Percentiles rank a stretch among this genome's conserved stretches.
Evolutionary conservation across 345 rosid genomes (phyloP).

Genomic region (Carallia brachiata): DNA sequence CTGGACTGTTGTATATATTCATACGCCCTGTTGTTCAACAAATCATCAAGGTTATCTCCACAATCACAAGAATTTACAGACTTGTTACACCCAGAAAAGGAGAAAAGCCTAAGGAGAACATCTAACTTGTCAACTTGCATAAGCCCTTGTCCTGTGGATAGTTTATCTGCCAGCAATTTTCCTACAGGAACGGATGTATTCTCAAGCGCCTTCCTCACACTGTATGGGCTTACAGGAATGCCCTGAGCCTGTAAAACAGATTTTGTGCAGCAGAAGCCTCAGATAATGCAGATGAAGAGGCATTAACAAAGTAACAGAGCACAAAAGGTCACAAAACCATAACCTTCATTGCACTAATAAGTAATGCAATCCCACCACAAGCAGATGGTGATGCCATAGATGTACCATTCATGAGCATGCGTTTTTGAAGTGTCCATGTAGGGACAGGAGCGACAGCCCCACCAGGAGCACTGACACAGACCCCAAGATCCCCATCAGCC

Average conservation of each 20-base stretch:
- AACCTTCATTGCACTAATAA: conserved; percentile 97
- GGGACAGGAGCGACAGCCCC: conserved; percentile 99
- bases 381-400: conserved; percentile 99
- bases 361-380: conserved; percentile 93
- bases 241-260: conserved; percentile 62
- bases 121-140: conserved; percentile 93
- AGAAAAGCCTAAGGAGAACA: conserved; percentile 19
- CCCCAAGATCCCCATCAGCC: conserved; percentile 96
- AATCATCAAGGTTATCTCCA: conserved; percentile 21
- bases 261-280: conserved; percentile 20
- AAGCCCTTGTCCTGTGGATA: conserved; percentile 92
- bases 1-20: conserved; percentile 61
- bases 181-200: conserved; percentile 78
- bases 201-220: conserved; percentile 85
- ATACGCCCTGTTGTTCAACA: conserved; percentile 60
- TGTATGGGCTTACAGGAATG: conserved; percentile 80
- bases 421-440: conserved; percentile 96
- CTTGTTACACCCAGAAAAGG: neutral
- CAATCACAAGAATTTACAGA: conserved; percentile 18
- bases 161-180: conserved; percentile 70
- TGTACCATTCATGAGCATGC: conserved; percentile 99
- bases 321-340: conserved; percentile 9
- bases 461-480: conserved; percentile 96
- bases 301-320: conserved; percentile 7
- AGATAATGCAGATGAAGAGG: conserved; percentile 7